phyloP scores from a whole-genome alignment of 495 filamentous ascomycete genomes.

The Geoglossum glabrum region DNA sequence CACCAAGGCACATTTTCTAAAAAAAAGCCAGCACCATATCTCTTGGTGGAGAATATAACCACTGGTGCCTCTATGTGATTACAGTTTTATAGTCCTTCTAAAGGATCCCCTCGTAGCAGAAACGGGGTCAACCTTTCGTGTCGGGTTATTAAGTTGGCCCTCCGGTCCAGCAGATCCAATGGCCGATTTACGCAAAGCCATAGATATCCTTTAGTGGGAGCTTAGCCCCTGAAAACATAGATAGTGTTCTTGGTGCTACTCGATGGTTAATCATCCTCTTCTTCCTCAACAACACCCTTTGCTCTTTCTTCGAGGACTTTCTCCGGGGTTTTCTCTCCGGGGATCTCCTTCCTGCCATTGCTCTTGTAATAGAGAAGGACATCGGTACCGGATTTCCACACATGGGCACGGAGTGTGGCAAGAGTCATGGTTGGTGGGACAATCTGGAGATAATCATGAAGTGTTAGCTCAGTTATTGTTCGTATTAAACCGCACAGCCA shows the following conservation, averaged over 20 bases:
- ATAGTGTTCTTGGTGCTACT: neutral
- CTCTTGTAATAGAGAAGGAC: constrained; percentile 78
- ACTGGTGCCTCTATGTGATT: neutral
- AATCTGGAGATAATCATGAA: constrained; percentile 20
- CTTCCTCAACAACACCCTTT: neutral
- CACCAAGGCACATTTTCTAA: neutral
- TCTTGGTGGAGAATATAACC: neutral
- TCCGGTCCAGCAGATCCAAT: neutral
- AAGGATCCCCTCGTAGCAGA: neutral
- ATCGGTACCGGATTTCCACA: constrained; percentile 85
- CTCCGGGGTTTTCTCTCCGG: constrained; percentile 1
- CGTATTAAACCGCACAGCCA: constrained; percentile 5
- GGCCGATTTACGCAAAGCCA: neutral
- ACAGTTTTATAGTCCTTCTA: neutral
- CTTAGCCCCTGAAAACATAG: neutral
- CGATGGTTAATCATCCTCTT: neutral
- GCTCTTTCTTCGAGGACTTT: neutral
- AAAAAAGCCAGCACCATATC: neutral
- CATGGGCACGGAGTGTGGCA: constrained; percentile 67
- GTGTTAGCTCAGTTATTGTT: neutral
- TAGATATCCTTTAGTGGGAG: neutral
- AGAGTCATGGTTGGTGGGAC: constrained; percentile 65
- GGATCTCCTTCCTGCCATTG: constrained; percentile 49
- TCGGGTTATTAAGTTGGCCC: neutral
- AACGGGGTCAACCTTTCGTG: neutral